Base-by-base conservation (phyloP, 805 yeast genomes). In the Kuraishia cidri region DNA sequence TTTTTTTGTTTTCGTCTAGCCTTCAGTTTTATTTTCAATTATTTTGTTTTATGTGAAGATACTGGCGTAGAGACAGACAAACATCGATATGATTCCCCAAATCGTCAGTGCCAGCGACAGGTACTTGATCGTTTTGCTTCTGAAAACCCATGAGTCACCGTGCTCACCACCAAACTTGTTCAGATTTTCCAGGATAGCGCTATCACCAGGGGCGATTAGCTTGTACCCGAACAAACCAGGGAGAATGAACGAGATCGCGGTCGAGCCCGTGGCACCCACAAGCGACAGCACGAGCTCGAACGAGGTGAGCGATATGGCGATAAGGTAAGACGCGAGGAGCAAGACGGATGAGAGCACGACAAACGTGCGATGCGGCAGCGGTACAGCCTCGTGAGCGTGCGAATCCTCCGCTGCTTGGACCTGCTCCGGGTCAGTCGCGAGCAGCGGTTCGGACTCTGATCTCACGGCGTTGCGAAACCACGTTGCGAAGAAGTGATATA, bases 221-320 rank as follows among this genome's bases (percentile, higher is more conserved):
- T 75, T 68, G 48, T 58, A 81, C 0, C 90, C 90, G 52, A 81
- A 82, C 36, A 77, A 58, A 0, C 94, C 92, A 0, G 94, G 94
- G 27, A 82, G 60, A 7, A 80, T 79, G 52, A 81, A 82, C 16
- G 86, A 75, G 32, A 82, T 82, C 17, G 85, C 63, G 0, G 88
- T 83, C 4, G 88, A 82, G 0, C 94, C 94, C 0, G 92, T 82
- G 4, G 88, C 80, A 3, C 94, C 94, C 7, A 82, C 87, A 33
- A 82, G 58, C 1, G 90, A 74, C 30, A 82, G 54, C 4, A 82
- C 81, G 23, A 71, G 65, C 33, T 80, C 88, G 47, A 82, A 73
- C 0, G 85, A 78, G 1, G 65, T 58, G 7, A 82, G 69, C 7
- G 72, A 52, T 1, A 75, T 52, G 0, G 94, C 85, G 11, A 75